phyloP scores from a whole-genome alignment of 768 basidiomycete species.

The Strobilomyces confusus region DNA sequence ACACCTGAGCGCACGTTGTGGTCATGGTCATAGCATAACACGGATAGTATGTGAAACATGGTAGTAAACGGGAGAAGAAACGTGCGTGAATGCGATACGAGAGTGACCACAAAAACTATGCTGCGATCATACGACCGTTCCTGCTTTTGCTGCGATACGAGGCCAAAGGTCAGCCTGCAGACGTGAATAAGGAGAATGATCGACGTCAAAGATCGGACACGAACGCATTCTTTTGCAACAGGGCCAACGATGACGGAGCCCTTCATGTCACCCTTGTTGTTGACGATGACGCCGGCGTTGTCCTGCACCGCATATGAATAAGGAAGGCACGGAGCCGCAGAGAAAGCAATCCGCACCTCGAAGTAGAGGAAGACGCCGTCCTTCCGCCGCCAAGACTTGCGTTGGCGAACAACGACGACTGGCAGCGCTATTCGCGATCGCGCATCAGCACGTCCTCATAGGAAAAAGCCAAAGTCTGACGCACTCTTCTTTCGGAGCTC shows the following conservation, averaged over 20 bases:
- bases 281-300: conserved; percentile 95
- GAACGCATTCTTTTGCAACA: conserved; percentile 99
- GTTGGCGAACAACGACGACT: conserved; percentile 93
- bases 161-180: conserved; percentile 93
- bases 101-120: conserved; percentile 11
- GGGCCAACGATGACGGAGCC: conserved; percentile 95
- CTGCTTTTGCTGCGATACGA: conserved; percentile 98
- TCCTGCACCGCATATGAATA: too few species aligned
- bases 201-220: too few species aligned
- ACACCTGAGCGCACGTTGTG: neutral
- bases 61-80: neutral
- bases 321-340: neutral
- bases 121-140: conserved; percentile 83
- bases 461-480: conserved; percentile 39
- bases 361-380: conserved; percentile 99
- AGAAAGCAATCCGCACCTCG: conserved; percentile 45
- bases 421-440: conserved; percentile 75
- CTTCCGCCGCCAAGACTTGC: conserved; percentile 96
- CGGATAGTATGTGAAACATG: conserved; percentile 17
- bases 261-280: conserved; percentile 99
- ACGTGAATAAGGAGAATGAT: neutral
- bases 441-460: conserved; percentile 6
- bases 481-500: conserved; percentile 99
- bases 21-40: conserved; percentile 23
- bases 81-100: conserved; percentile 4